Conservation (phyloP, 306 rosid genomes). For the Hylodesmum podocarpum region DNA sequence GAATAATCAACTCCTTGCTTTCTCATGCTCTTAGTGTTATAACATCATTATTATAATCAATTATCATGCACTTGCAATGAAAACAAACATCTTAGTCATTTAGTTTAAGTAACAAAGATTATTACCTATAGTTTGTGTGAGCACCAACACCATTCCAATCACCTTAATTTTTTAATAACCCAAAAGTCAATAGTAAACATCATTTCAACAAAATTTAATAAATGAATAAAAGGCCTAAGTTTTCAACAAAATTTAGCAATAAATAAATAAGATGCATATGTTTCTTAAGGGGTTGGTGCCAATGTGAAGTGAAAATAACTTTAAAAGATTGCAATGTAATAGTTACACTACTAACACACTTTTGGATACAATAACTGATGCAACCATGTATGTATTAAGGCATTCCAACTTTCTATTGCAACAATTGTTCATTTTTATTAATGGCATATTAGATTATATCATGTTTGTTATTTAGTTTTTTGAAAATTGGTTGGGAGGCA, state of each 20-base stretch:
- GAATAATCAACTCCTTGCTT: slow-evolving; percentile 56
- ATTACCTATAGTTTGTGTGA: slow-evolving; percentile 96
- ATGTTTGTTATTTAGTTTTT: background rate
- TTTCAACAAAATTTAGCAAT: no score
- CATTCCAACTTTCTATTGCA: background rate
- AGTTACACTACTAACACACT: slow-evolving; percentile 92
- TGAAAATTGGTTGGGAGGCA: background rate
- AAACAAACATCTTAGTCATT: background rate
- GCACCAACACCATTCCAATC: slow-evolving; percentile 99
- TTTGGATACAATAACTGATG: slow-evolving; percentile 94
- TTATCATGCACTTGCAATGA: background rate
- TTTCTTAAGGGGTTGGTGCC: background rate
- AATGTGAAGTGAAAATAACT: background rate
- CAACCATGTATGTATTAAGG: slow-evolving; percentile 77
- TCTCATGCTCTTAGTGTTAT: slow-evolving; percentile 87
- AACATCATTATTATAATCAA: background rate
- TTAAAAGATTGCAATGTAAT: slow-evolving; percentile 78
- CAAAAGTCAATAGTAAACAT: background rate
- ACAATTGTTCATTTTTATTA: background rate
- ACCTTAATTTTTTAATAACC: slow-evolving; percentile 43
- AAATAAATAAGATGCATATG: no score
- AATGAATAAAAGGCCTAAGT: background rate
- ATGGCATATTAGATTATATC: background rate
- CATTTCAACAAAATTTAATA: background rate
- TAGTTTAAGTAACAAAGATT: background rate